These are phyloP conservation scores for Prunus salicina DNA, from an alignment of 306 rosid genomes.

Conservation along the genomic window DNA sequence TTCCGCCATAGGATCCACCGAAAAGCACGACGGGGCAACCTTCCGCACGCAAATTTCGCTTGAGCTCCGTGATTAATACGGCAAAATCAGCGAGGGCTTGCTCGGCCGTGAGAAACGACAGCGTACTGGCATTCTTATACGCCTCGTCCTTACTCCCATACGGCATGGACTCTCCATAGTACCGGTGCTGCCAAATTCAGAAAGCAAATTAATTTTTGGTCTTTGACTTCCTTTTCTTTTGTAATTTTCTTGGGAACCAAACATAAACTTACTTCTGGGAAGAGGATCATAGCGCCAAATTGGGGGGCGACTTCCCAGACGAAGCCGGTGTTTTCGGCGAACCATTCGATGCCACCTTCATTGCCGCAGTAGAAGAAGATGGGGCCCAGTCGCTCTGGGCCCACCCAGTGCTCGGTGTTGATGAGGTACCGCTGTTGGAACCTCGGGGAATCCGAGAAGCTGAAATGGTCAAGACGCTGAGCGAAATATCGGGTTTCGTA, in stretches of 20 bases:
- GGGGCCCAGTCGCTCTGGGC: constrained; percentile 51
- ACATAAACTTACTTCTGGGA: constrained; percentile 59
- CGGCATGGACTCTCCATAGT: constrained; percentile 78
- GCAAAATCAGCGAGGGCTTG: constrained; percentile 81
- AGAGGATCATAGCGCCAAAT: constrained; percentile 78
- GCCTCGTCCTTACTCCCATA: constrained; percentile 62
- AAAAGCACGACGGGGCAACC: constrained; percentile 76
- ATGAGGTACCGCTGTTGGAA: constrained; percentile 80
- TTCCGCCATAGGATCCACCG: constrained; percentile 96
- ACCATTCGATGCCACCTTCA: constrained; percentile 89
- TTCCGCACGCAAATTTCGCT: constrained; percentile 51
- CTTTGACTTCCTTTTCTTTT: neutral
- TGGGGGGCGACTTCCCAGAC: constrained; percentile 81
- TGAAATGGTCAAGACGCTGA: constrained; percentile 84
- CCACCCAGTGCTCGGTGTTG: constrained; percentile 66
- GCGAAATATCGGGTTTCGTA: constrained; percentile 63
- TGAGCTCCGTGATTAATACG: constrained; percentile 54
- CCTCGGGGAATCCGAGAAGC: constrained; percentile 49
- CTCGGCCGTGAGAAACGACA: constrained; percentile 63
- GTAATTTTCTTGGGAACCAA: neutral
- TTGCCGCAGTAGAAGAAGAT: constrained; percentile 89
- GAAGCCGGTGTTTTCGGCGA: constrained; percentile 79
- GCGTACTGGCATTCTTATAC: constrained; percentile 62
- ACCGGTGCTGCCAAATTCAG: constrained; percentile 54
- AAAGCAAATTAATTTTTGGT: neutral